Percentiles rank a stretch among this genome's conserved stretches.
Conservation (phyloP, 345 rosid genomes). For the Hirschfeldia incana region DNA sequence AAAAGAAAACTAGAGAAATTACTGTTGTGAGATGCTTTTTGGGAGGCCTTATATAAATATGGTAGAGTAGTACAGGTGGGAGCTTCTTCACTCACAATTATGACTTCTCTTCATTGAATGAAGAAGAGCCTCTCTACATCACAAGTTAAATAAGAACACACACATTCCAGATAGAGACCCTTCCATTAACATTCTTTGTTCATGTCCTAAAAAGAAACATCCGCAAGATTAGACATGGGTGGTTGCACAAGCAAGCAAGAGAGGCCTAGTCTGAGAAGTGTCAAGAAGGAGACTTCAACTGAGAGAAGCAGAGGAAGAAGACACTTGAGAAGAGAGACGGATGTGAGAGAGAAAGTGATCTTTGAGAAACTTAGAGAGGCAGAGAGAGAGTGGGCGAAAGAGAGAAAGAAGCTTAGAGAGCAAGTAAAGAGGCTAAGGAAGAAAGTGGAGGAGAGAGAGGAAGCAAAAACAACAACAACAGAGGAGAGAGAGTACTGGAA, state of each 20-base stretch:
- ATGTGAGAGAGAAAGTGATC: conserved; percentile 48
- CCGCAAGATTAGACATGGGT: conserved; percentile 27
- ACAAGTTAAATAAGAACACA: conserved; percentile 1
- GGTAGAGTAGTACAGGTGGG: conserved; percentile 17
- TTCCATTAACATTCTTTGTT: conserved; percentile 11
- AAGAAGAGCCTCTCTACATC: conserved; percentile 30
- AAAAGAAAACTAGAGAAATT: conserved; percentile 8
- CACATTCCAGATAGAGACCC: neutral
- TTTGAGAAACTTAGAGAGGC: conserved; percentile 47
- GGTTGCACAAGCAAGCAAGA: conserved; percentile 42
- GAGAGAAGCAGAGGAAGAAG: conserved; percentile 38
- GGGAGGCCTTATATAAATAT: conserved; percentile 23
- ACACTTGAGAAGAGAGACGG: conserved; percentile 41
- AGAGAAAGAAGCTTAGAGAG: conserved; percentile 53
- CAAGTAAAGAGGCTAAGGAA: conserved; percentile 51
- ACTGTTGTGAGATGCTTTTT: conserved; percentile 23
- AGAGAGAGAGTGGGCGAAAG: conserved; percentile 54
- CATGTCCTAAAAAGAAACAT: conserved; percentile 2
- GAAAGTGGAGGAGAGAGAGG: conserved; percentile 47
- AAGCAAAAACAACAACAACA: conserved; percentile 38
- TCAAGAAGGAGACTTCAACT: conserved; percentile 26
- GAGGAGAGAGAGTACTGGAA: conserved; percentile 46
- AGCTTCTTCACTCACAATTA: conserved; percentile 31
- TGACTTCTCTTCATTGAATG: conserved; percentile 33
- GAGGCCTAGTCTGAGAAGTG: conserved; percentile 12